Evolutionary conservation across 2,329 filamentous ascomycete species (phyloP).

Genomic region (Nemania serpens): DNA sequence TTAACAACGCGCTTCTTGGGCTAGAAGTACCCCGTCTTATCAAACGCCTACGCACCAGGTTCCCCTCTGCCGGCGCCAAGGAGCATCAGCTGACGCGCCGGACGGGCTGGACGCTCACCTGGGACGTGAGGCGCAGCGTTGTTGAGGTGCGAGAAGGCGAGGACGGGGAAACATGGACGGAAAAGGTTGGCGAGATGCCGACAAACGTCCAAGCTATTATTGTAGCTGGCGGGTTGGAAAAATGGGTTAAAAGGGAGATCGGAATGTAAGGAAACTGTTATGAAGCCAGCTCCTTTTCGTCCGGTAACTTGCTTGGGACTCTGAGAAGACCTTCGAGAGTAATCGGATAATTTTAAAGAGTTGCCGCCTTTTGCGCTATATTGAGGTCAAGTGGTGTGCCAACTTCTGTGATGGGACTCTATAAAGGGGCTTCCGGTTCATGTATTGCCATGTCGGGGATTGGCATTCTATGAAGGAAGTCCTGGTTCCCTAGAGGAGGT

Average conservation of each 20-base stretch:
- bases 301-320: too few species aligned
- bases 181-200: slow-evolving; percentile 82
- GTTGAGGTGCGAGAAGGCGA: slow-evolving; percentile 34
- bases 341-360: too few species aligned
- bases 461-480: too few species aligned
- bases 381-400: too few species aligned
- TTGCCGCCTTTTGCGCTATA: too few species aligned
- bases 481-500: too few species aligned
- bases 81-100: slow-evolving; percentile 48
- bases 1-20: slow-evolving; percentile 78
- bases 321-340: too few species aligned
- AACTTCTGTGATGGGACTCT: too few species aligned
- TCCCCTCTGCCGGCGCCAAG: neutral
- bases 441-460: too few species aligned
- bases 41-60: slow-evolving; percentile 66
- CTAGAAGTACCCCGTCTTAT: slow-evolving; percentile 72
- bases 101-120: slow-evolving; percentile 66
- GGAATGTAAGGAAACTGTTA: too few species aligned
- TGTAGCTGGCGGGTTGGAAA: neutral
- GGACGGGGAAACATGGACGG: slow-evolving; percentile 70
- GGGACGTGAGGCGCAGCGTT: slow-evolving; percentile 74
- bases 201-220: slow-evolving; percentile 33
- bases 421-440: too few species aligned
- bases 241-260: neutral
- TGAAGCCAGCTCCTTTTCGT: too few species aligned